Evolutionary conservation across 2,329 filamentous ascomycete species (phyloP), one percentile per base, ranked within the genome.

Genomic region (Pseudocercospora fuligena): DNA sequence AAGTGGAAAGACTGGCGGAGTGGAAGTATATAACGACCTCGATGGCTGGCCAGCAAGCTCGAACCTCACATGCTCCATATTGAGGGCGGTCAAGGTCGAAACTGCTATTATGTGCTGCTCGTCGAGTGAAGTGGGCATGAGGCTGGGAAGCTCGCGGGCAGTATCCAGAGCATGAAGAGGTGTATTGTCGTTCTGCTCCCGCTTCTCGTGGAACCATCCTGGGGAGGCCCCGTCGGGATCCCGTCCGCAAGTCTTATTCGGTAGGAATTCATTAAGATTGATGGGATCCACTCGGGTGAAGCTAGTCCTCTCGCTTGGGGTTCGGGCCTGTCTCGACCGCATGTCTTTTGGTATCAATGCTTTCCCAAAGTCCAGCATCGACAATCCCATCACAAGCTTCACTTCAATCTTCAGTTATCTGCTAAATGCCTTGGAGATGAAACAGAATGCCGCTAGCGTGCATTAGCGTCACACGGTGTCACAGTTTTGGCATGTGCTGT

Each of bases 401-500:
- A 58, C 56, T 58, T 58, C 25, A 7, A 19, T 21, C 19, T 31
- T 58, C 31, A 36, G 1, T 58, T 21, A 25, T 33, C 21, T 19
- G 21, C 1, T 31, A 25, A 16, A 43, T 58, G 31, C 31, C 9
- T 19, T 43, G 31, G n/a, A 21, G 16, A 19, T 29, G 14, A 58
- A 43, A 31, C 25, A 14, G 16, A 58, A 16, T 29, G 36, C 53
- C n/a, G 19, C 53, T 66, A 66, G 60, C 60, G 21, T 46, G 61
- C 65, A 61, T 53, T 67, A 67, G 61, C 60, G 59, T 46, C 43
- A 21, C n/a, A 14, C 53, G 21, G 61, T 61, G 61, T 71, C 66
- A 74, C 21, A 74, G 64, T 61, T 72, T 73, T 31, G 40, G 54
- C 62, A 53, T 11, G 49, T 46, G 59, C 65, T 56, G 51, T 65